Evolutionary conservation across 2,329 filamentous ascomycete species (phyloP).

Genomic region (Karstenula rhodostoma): DNA sequence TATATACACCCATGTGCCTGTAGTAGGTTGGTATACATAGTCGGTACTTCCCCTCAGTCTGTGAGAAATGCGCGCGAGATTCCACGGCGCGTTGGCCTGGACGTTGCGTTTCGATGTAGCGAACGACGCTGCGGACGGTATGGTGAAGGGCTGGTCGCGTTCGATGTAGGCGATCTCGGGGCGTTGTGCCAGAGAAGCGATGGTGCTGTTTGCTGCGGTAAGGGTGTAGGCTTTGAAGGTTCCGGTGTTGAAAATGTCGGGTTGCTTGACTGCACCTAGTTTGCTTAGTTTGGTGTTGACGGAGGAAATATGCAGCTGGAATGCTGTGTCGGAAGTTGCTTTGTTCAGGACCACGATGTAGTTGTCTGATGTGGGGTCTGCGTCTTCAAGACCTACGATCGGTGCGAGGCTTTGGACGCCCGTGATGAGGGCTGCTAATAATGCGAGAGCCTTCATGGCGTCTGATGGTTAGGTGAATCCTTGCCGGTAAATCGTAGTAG

Average conservation of each 20-base stretch:
- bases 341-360: background rate
- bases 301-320: background rate
- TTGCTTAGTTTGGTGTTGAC: background rate
- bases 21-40: conserved; percentile 93
- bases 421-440: background rate
- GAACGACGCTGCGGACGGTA: conserved; percentile 59
- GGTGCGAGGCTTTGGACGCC: background rate
- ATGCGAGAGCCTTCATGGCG: background rate
- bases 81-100: conserved; percentile 93
- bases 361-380: background rate
- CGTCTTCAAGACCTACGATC: background rate
- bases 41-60: conserved; percentile 82
- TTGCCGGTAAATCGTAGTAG: background rate
- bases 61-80: conserved; percentile 94
- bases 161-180: conserved; percentile 90
- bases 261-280: background rate
- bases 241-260: background rate
- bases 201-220: background rate
- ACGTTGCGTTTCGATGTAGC: conserved; percentile 54
- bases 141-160: conserved; percentile 87
- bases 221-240: conserved; percentile 8
- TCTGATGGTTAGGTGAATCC: no score
- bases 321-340: background rate
- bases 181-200: conserved; percentile 12
- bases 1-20: conserved; percentile 93